phyloP scores from a whole-genome alignment of 306 rosid genomes.

The Cucumis sativus region Cucumber_9930_V3 NC_026658.2:3633001-3633500 shows the following conservation, averaged over 20 bases:
- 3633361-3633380: slow-evolving; percentile 45
- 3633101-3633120: slow-evolving; percentile 84
- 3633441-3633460: slow-evolving; percentile 58
- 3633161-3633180: slow-evolving; percentile 42
- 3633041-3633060: slow-evolving; percentile 42
- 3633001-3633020: slow-evolving; percentile 85
- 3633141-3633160: slow-evolving; percentile 49
- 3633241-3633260: slow-evolving; percentile 43
- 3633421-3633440: slow-evolving; percentile 78
- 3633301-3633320: slow-evolving; percentile 38
- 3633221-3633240: slow-evolving; percentile 72
- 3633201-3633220: slow-evolving; percentile 56
- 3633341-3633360: slow-evolving; percentile 81
- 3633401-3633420: slow-evolving; percentile 53
- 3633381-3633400: slow-evolving; percentile 49
- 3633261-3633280: slow-evolving; percentile 45
- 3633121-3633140: slow-evolving; percentile 71
- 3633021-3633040: slow-evolving; percentile 50
- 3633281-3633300: slow-evolving; percentile 45
- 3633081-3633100: slow-evolving; percentile 48
- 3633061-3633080: slow-evolving; percentile 52
- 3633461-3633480: slow-evolving; percentile 47
- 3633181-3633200: slow-evolving; percentile 24
- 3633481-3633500: slow-evolving; percentile 61
- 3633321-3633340: slow-evolving; percentile 75